Base-by-base conservation (phyloP, 1,139 yeast genomes). In the Saccharomyces hybrid region DNA sequence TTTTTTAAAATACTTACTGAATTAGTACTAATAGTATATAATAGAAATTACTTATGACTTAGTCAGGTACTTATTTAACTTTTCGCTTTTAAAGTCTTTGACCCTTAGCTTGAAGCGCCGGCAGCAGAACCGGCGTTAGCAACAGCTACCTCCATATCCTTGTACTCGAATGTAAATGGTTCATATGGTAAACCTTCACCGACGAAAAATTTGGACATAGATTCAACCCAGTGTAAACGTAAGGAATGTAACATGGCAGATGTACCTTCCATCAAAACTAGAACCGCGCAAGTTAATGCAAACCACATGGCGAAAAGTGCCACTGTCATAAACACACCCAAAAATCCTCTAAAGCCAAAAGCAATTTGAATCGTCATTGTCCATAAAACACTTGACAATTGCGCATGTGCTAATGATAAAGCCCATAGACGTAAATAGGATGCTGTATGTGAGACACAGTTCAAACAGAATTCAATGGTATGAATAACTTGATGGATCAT, bases 181-280 rank as follows among this genome's bases (percentile, higher is more conserved):
- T 82, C 84, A 70, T 88, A 93, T 1, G 89, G 83, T 58, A 84
- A 79, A 52, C 99, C 99, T 68, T 93, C 98, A 63, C 99, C 99
- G 65, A 87, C 89, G 66, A 93, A 95, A 71, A 88, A 95, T 74
- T 95, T 95, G 51, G 97, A 90, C 99, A 95, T 95, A 32, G 97
- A 91, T 73, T 95, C 99, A 55, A 95, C 99, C 99, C 99, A 93
- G 71, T 93, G 99, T 68, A 93, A 76, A 73, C 99, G 87, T 65
- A 95, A 79, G 27, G 97, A 88, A 73, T 95, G 99, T 66, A 95
- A 79, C 99, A 95, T 95, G 30, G 99, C 99, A 47, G 96, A 88
- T 0, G 99, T 95, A 53, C 99, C 99, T 73, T 95, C 99, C 99
- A 95, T 93, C 57, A 90, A 78, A 52, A 95, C 98, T 69, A 95